Base-by-base conservation (phyloP, 2,329 filamentous ascomycete species). In the Aureobasidium pullulans region DNA sequence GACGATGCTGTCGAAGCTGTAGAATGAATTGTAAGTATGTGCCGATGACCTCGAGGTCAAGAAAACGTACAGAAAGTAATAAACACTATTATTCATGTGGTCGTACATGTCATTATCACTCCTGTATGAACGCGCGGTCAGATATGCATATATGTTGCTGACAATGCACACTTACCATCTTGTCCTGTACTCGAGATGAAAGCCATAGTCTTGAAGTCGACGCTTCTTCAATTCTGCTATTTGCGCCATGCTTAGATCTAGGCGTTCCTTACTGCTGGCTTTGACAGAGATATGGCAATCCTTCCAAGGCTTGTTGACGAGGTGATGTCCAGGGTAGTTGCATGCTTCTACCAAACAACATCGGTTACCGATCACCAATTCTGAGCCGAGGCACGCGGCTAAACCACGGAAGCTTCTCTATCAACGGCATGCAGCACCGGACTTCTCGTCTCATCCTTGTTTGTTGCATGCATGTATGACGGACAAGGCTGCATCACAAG, bases 91-190 rank as follows among this genome's bases (percentile, higher is more conserved):
- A 76, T 96, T 96, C 79, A 96, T 84, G 71, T 97, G 93, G 62
- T 89, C 82, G 73, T 94, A 96, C 89, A 95, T 94, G 76, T 96
- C 91, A 70, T 96, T 96, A 74, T 96, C 91, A 71, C 84, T 86
- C 90, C 90, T 92, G 44, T 62, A 23, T 29, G 37, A 34, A 11
- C 29, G 43, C 48, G 48, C 36, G 28, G 58, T 61, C 59, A 62
- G 60, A 61, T 44, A 58, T 42, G 31, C 16, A 19, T 49, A 36
- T 19, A 5, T 32, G 28, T 23, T 23, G 23, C 23, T 23, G 23
- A 23, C 23, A 1, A 23, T 23, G 23, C 23, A 23, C 23, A 58
- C 62, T n/a, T 67, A 91, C 91, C 92, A 96, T 84, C 92, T 77
- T 62, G 91, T 95, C 60, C 90, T 81, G 71, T 96, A 96, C 64